These are phyloP conservation scores for Selaginella tamariscina DNA, from an alignment of 75 land plant genomes.

Conservation along the genomic window DNA sequence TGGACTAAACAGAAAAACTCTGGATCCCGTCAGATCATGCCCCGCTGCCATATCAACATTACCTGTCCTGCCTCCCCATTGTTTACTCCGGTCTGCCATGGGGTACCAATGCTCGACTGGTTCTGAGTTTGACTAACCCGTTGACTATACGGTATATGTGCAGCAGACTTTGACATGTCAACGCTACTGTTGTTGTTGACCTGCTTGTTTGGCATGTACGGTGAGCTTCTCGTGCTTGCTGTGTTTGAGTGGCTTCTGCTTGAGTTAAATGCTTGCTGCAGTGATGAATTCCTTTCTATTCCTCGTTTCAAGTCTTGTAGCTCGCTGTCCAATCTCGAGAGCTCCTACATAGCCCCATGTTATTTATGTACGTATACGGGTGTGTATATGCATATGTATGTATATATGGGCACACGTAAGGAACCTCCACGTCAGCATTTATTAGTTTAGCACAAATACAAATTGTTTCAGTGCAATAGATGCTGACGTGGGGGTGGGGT, in stretches of 20 bases:
- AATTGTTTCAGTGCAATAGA: no score
- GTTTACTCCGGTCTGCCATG: background rate
- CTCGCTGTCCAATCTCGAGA: constrained; percentile 22
- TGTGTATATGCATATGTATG: no score
- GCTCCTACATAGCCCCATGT: constrained; percentile 26
- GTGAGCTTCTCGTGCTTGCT: background rate
- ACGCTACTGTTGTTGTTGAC: background rate
- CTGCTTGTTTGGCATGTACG: background rate
- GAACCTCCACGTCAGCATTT: no score
- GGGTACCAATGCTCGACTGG: background rate
- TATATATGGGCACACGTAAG: no score
- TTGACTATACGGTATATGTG: background rate
- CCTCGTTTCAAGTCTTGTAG: constrained; percentile 26
- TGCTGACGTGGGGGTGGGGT: no score
- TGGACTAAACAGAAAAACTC: background rate
- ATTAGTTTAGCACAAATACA: no score
- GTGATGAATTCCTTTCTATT: constrained; percentile 11
- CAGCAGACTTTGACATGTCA: background rate
- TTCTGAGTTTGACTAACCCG: background rate
- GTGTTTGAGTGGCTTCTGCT: background rate
- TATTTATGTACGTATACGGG: no score
- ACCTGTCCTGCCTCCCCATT: background rate
- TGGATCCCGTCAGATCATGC: background rate
- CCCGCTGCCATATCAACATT: background rate
- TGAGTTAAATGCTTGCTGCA: background rate